Evolutionary conservation across 148 eudicot genomes (phyloP), one percentile per base, ranked within the genome.

Genomic region (Polygonum maritimum): DNA sequence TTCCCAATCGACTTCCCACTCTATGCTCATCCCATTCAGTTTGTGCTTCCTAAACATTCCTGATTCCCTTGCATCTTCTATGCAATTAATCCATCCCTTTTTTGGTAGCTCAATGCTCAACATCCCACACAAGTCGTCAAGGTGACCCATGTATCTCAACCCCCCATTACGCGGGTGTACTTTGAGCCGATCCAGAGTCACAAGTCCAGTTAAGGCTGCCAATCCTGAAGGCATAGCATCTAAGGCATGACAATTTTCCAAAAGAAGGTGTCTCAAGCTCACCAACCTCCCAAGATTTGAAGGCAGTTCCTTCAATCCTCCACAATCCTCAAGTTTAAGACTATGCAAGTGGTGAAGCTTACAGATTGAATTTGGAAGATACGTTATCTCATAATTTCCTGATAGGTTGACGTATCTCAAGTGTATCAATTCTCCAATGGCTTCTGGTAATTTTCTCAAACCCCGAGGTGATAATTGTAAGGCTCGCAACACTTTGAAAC

Each of bases 271-370:
- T 55, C 62, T 55, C 33, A 19, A 21, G 31, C 33, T 55, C 31
- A 19, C 62, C 21, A 55, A 55, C 62, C 82, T 84, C 3, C 62
- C 60, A 33, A 88, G 51, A 21, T 74, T 18, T 47, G n/a, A 45
- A 57, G 77, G 80, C 19, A 78, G 18, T 41, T 62, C 65, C 6
- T 19, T 48, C 11, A 74, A 52, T 0, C 10, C 2, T 0, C 0
- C 0, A 39, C 73, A 55, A 26, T 31, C n/a, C 2, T 21, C 36
- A 5, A 75, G 72, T 57, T 44, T 52, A 35, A 76, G 31, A 5
- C 26, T 70, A 14, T 75, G 72, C 63, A 80, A 57, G 7, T 58
- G 41, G 12, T 44, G 49, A 41, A 80, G 19, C 26, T 19, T 57
- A 1, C 58, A 41, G 39, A 80, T 55, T 21, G 76, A 8, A 2